A percentile compares a stretch with the other conserved stretches of the same genome.
These are phyloP conservation scores for Psidium guajava DNA, from an alignment of 345 rosid species.

Conservation along the genomic window DNA sequence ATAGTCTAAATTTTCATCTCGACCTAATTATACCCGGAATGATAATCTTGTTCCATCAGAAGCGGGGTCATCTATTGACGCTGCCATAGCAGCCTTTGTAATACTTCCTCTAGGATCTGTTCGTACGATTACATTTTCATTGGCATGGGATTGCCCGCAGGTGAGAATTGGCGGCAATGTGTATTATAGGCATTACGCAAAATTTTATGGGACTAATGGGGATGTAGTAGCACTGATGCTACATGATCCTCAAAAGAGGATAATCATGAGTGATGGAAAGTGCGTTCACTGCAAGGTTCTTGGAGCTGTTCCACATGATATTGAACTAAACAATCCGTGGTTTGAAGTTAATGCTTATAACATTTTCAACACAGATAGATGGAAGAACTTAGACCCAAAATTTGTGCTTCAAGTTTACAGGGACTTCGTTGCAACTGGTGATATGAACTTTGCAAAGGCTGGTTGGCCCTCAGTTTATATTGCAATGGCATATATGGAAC, in stretches of 20 bases:
- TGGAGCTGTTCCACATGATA: conserved; percentile 94
- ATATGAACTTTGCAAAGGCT: conserved; percentile 58
- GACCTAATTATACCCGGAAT: no score
- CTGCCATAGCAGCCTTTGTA: conserved; percentile 76
- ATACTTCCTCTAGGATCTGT: conserved; percentile 42
- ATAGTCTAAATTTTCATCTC: no score
- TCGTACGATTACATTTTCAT: conserved; percentile 56
- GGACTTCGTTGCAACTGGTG: conserved; percentile 81
- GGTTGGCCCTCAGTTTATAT: conserved; percentile 90
- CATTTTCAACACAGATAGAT: conserved; percentile 55
- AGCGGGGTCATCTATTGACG: conserved; percentile 78
- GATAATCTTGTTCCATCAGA: conserved; percentile 40
- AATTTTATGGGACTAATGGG: conserved; percentile 63
- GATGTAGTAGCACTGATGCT: conserved; percentile 82
- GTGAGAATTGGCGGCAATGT: conserved; percentile 59
- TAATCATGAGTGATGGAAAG: conserved; percentile 48
- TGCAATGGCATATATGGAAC: conserved; percentile 88
- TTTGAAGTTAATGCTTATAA: conserved; percentile 73
- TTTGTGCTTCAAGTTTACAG: conserved; percentile 92
- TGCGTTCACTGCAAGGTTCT: conserved; percentile 69
- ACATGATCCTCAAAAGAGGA: conserved; percentile 70
- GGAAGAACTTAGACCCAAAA: conserved; percentile 95
- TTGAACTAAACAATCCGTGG: conserved; percentile 81
- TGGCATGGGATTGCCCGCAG: conserved; percentile 96
- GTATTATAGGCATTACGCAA: conserved; percentile 76